Evolutionary conservation across 805 yeast genomes (phyloP), one percentile per base, ranked within the genome.

Genomic region (Candida golubevii): DNA sequence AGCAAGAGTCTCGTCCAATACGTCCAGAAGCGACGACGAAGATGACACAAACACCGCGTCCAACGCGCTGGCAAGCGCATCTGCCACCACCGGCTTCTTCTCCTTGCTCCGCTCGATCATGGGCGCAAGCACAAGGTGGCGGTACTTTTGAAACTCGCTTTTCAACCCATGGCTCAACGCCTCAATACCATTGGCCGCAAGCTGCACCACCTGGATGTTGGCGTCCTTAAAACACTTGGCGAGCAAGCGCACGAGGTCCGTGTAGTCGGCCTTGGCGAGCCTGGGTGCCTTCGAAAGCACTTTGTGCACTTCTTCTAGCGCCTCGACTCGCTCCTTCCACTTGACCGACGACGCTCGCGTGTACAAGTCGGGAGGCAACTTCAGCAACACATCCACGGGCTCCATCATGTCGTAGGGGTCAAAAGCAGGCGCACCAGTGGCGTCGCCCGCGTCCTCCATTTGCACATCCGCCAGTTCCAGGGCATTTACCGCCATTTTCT

Each of bases 261-360:
- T 51, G 62, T 83, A 88, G 59, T 90, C 95, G 42, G 71, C 86
- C 30, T 69, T 72, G 8, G 69, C 64, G n/a, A 68, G 70, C 50
- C 75, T 82, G 36, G 82, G 69, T 1, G 79, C 79, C 36, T 83
- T 80, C 18, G 69, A 65, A 27, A 79, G 66, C 10, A 69, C 65
- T 30, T 71, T 74, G 29, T 62, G 50, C 2, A 77, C 72, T 49
- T 81, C 89, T 38, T 87, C 91, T 44, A 93, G 70, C 0, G 78
- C 88, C 53, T 87, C 97, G 46, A 86, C 88, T 50, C 99, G 75
- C 41, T 90, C 97, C 59, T 89, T 88, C 99, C 99, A 93, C 56
- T 84, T 82, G 0, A 81, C 49, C 1, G 90, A 82, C 1, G 71
- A 60, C 29, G 88, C 65, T 51, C 80, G 69, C 1, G 70, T 57